phyloP scores from a whole-genome alignment of 1,284 basidiomycete species.

The Amylostereum chailletii region DNA sequence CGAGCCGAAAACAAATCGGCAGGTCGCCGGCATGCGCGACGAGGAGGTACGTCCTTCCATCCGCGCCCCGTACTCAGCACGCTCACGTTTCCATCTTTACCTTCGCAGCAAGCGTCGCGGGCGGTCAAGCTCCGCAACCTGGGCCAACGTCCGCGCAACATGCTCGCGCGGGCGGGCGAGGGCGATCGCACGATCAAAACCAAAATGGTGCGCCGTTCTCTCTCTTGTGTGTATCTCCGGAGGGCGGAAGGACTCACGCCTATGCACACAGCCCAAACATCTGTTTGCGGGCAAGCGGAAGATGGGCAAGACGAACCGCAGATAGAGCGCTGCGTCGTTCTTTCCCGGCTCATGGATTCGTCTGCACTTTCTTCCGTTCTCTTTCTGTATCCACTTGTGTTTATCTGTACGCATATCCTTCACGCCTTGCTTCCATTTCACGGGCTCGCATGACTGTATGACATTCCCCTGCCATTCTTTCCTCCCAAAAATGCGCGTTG shows the following conservation, averaged over 20 bases:
- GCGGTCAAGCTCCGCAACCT: constrained; percentile 78
- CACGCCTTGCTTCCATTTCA: background rate
- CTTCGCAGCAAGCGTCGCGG: constrained; percentile 67
- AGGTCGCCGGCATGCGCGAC: constrained; percentile 73
- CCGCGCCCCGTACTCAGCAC: background rate
- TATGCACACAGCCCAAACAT: constrained; percentile 62
- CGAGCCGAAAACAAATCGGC: constrained; percentile 63
- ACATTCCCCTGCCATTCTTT: background rate
- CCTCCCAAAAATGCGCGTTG: background rate
- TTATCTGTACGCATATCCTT: background rate
- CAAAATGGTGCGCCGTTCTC: constrained; percentile 59
- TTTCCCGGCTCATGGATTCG: background rate
- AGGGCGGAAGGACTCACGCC: constrained; percentile 6
- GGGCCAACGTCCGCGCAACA: constrained; percentile 79
- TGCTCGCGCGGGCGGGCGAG: constrained; percentile 85
- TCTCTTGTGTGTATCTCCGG: constrained; percentile 9
- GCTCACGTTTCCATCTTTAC: background rate
- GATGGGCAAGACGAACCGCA: constrained; percentile 77
- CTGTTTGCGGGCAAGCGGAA: constrained; percentile 86
- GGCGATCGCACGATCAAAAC: constrained; percentile 72
- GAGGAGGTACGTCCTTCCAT: constrained; percentile 39
- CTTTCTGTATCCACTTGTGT: background rate
- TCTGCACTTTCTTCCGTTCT: background rate
- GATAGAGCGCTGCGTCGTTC: constrained; percentile 29
- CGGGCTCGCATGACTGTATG: background rate